A percentile compares a stretch with the other conserved stretches of the same genome.
These are phyloP conservation scores for Pisolithus thermaeus DNA, from an alignment of 1,284 basidiomycete species.

Conservation along the genomic window DNA sequence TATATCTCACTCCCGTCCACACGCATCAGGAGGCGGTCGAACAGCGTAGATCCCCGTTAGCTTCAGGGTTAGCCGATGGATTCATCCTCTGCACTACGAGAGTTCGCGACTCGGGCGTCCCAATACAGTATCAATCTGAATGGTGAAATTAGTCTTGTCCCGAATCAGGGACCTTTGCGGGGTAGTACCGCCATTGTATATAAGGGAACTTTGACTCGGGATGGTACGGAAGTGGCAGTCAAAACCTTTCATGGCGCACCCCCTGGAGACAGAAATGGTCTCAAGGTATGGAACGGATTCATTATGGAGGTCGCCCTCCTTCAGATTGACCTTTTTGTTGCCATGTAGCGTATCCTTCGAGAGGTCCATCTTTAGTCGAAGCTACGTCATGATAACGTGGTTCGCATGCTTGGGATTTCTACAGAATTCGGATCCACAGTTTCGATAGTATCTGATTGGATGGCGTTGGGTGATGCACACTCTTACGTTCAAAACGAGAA, in stretches of 20 bases:
- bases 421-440: background rate
- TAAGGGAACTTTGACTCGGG: background rate
- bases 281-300: background rate
- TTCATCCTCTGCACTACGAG: background rate
- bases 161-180: background rate
- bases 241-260: background rate
- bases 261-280: background rate
- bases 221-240: background rate
- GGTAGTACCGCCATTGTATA: background rate
- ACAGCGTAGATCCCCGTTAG: too few relatives aligned
- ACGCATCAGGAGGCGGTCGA: too few relatives aligned
- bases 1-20: too few relatives aligned
- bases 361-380: background rate
- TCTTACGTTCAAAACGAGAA: background rate
- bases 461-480: background rate
- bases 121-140: background rate
- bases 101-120: background rate
- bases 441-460: too few relatives aligned
- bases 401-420: background rate
- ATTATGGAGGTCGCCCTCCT: background rate
- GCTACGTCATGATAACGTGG: background rate
- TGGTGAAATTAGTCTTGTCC: background rate
- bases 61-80: background rate
- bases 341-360: background rate
- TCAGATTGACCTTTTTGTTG: background rate